Evolutionary conservation across 164 flowering plant genomes (phyloP).

Genomic region (Akebia trifoliata): DNA sequence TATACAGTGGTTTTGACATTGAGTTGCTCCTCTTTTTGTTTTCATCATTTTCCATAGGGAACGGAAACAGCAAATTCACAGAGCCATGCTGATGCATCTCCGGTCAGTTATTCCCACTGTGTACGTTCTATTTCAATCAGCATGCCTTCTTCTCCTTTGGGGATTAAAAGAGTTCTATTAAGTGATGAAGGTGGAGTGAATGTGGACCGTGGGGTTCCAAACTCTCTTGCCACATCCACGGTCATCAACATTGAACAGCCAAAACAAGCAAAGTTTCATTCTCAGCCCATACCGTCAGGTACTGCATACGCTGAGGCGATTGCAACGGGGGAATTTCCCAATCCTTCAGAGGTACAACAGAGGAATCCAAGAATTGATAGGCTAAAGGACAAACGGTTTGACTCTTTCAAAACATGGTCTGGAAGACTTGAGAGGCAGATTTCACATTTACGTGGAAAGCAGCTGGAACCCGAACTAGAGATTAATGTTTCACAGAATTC

Average conservation of each 20-base stretch:
- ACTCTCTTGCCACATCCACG: constrained; percentile 8
- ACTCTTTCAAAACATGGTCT: constrained; percentile 82
- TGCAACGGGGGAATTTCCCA: background rate
- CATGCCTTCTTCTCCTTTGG: constrained; percentile 58
- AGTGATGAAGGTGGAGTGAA: constrained; percentile 18
- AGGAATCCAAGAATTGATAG: constrained; percentile 26
- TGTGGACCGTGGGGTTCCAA: constrained; percentile 6
- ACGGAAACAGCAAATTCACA: constrained; percentile 12
- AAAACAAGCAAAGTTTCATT: constrained; percentile 35
- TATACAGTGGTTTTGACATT: background rate
- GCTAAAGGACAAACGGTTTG: constrained; percentile 46
- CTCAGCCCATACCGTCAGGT: constrained; percentile 57
- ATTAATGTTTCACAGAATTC: constrained; percentile 10
- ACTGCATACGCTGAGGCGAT: constrained; percentile 19
- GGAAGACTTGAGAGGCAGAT: constrained; percentile 68
- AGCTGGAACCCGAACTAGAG: constrained; percentile 23
- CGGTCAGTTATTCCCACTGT: background rate
- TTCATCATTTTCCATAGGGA: constrained; percentile 13
- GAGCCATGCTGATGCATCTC: constrained; percentile 6
- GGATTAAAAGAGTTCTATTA: constrained; percentile 27
- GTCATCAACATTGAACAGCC: constrained; percentile 7
- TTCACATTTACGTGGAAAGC: constrained; percentile 50
- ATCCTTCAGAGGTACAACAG: background rate
- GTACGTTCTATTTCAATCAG: constrained; percentile 36
- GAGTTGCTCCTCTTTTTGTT: background rate